These are phyloP conservation scores for Pestalotiopsis sp. DNA, from an alignment of 2,329 filamentous ascomycete species.

Conservation along the genomic window DNA sequence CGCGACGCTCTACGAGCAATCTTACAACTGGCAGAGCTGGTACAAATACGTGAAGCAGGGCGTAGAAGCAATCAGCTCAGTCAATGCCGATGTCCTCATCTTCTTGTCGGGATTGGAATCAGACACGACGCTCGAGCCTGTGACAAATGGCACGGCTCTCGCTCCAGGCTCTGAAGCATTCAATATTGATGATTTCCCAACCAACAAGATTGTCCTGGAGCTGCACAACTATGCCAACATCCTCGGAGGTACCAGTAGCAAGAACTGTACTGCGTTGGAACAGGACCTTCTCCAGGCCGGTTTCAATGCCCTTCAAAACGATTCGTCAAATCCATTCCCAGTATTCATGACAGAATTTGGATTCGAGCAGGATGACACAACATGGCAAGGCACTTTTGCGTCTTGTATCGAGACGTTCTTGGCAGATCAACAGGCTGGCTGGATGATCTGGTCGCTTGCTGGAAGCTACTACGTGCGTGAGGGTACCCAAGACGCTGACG, in stretches of 20 bases:
- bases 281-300: slow-evolving; percentile 50
- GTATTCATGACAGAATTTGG: slow-evolving; percentile 58
- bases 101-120: slow-evolving; percentile 61
- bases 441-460: slow-evolving; percentile 60
- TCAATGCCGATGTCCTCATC: slow-evolving; percentile 54
- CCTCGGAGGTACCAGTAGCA: slow-evolving; percentile 32
- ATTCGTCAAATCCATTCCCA: slow-evolving; percentile 44
- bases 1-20: slow-evolving; percentile 26
- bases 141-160: slow-evolving; percentile 51
- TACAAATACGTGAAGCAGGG: slow-evolving; percentile 52
- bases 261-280: slow-evolving; percentile 47
- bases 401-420: slow-evolving; percentile 54
- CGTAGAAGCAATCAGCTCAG: slow-evolving; percentile 52
- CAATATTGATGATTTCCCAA: slow-evolving; percentile 45
- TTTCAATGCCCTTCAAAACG: slow-evolving; percentile 50
- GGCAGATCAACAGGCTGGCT: slow-evolving; percentile 49
- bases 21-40: slow-evolving; percentile 60
- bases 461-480: slow-evolving; percentile 61
- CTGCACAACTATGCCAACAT: slow-evolving; percentile 62
- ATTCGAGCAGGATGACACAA: slow-evolving; percentile 48
- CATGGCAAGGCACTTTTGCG: slow-evolving; percentile 51
- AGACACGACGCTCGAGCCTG: slow-evolving; percentile 54
- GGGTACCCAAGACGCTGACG: slow-evolving; percentile 56
- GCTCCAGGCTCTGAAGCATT: slow-evolving; percentile 49
- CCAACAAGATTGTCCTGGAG: slow-evolving; percentile 60